Conservation (phyloP, 1,284 basidiomycete genomes). For the Limonomyces culmigenus region DNA sequence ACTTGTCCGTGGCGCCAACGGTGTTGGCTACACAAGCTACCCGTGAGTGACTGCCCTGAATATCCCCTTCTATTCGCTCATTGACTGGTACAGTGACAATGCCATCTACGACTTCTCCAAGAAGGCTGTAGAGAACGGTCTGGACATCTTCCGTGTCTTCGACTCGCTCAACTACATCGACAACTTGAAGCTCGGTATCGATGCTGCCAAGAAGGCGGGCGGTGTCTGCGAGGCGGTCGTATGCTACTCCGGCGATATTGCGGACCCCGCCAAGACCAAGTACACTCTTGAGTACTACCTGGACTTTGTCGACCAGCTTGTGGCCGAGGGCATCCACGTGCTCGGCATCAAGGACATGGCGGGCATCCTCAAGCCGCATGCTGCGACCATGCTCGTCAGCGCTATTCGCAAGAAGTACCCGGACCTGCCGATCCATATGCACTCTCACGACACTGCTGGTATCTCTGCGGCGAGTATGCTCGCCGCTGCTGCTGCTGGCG, state of each 20-base stretch:
- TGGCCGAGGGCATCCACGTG: constrained; percentile 92
- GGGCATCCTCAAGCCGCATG: constrained; percentile 88
- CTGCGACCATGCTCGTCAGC: constrained; percentile 86
- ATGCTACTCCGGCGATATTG: constrained; percentile 98
- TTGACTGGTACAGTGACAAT: constrained; percentile 54
- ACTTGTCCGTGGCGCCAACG: constrained; percentile 96
- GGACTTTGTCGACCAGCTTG: constrained; percentile 88
- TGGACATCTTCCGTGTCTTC: constrained; percentile 99
- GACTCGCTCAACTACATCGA: constrained; percentile 98
- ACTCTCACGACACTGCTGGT: constrained; percentile 99
- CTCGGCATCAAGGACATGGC: constrained; percentile 99
- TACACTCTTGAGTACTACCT: constrained; percentile 98
- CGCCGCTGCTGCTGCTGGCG: constrained; percentile 88
- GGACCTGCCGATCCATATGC: constrained; percentile 96
- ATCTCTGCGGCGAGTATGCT: constrained; percentile 96
- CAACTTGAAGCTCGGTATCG: constrained; percentile 74
- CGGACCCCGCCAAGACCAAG: constrained; percentile 89
- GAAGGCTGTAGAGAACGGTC: constrained; percentile 96
- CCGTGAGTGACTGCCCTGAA: constrained; percentile 47
- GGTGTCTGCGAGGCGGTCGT: constrained; percentile 97
- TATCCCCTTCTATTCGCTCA: background rate
- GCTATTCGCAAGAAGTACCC: constrained; percentile 94
- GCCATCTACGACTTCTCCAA: constrained; percentile 99
- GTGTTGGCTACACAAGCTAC: constrained; percentile 98
- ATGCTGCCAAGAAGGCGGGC: constrained; percentile 98